Base-by-base conservation (phyloP, 257 asterid species). In the Vinca minor region DNA sequence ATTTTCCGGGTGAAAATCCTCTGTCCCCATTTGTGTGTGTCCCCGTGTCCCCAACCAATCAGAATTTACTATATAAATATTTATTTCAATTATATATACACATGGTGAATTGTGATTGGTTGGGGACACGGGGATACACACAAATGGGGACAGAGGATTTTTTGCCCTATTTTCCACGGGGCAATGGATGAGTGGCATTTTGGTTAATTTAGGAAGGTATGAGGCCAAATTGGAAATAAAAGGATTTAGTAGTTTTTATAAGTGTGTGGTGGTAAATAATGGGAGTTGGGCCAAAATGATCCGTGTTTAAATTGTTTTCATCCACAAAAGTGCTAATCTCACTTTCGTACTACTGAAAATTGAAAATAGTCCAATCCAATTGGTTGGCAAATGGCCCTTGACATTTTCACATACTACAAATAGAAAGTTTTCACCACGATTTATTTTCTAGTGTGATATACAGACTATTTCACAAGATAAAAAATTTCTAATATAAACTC, bases 251-350 rank as follows among this genome's bases (percentile, higher is more conserved):
- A n/a, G n/a, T n/a, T n/a, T n/a, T n/a, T 65, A 36, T 38, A 72
- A 70, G 73, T 74, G 81, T 82, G 91, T 82, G 91, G 95, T 79
- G 73, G 73, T 80, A 73, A 75, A 41, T 59, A 55, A 5, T 34
- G 70, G 67, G 15, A 31, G 53, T 45, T 32, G 56, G 65, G 66
- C 87, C 83, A 79, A 71, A 74, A 44, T 20, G 63, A 26, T 47
- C n/a, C n/a, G n/a, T 73, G 74, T 77, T 79, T 67, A 63, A 73
- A 59, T 25, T 69, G 65, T 74, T 81, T 42, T 73, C 81, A 71
- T 76, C 93, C 88, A 82, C 88, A 80, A 50, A 75, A 68, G 62
- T 45, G 66, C 66, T 79, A 64, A 73, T 62, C 74, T 35, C 50
- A 59, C n/a, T n/a, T 34, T 25, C 44, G 7, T 50, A 36, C 67